Base-by-base conservation (phyloP, 1,139 yeast species). In the Meyerozyma athensensis region DNA sequence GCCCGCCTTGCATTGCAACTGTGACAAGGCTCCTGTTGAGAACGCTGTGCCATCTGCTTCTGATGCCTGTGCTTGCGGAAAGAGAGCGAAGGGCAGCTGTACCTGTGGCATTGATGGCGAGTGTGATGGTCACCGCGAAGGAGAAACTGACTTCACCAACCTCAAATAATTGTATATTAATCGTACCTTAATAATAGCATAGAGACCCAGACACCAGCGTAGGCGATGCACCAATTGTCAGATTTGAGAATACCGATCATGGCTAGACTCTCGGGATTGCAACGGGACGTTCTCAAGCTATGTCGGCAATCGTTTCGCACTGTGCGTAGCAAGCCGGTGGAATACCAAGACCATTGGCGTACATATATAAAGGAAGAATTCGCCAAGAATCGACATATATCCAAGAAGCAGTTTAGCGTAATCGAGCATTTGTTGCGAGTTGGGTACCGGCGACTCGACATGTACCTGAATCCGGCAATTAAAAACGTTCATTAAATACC, bases 401-500 rank as follows among this genome's bases (percentile, higher is more conserved):
- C 85, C 23, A 80, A 86, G 54, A 82, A 86, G 51, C 96, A 86
- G 52, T 90, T 90, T 56, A 72, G 82, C 26, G 86, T 96, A 1
- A 79, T 92, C 36, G 98, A 92, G 56, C 92, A 89, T 61, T 65
- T 92, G 34, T 59, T 92, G 28, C 67, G 98, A 40, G 74, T 75
- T 8, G 98, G 97, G 2, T 70, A 75, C 44, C 76, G 82, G 52
- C 71, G 83, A 53, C 68, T 75, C 42, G 95, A 87, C 45, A 74
- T 81, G 78, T 86, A 81, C 50, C 77, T 84, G 54, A 71, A 74
- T 43, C 78, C 83, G 0, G 77, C 73, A 36, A 77, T 83, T 32
- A 82, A 79, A 49, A 82, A 83, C 49, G 82, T 84, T 26, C 73
- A 72, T 48, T 68, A 46, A 38, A 31, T 4, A 19, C 33, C 30